These are phyloP conservation scores for Aspergillus uvarum DNA, from an alignment of 2,329 filamentous ascomycete genomes.

Conservation along the genomic window DNA sequence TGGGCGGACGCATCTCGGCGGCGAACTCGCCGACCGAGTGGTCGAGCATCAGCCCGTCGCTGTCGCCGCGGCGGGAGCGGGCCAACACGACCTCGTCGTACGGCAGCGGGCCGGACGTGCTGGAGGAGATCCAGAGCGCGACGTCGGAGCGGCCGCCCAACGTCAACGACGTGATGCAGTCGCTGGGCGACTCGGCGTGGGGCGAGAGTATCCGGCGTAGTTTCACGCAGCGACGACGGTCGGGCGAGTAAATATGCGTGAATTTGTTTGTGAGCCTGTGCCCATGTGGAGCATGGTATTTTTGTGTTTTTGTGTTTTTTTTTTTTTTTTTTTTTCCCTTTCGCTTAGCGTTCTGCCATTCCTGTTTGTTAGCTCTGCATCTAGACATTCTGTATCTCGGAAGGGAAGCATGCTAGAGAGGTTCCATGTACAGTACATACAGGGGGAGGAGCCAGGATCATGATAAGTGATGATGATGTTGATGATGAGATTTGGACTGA, in stretches of 20 bases:
- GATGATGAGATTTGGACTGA: neutral
- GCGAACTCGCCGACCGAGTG: conserved; percentile 44
- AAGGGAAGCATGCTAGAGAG: neutral
- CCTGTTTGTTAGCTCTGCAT: neutral
- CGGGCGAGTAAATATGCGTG: conserved; percentile 12
- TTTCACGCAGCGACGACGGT: conserved; percentile 65
- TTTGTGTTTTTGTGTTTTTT: neutral
- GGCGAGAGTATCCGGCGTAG: conserved; percentile 87
- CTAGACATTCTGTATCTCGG: neutral
- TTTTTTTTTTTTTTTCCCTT: conserved; percentile 13
- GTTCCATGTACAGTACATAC: neutral
- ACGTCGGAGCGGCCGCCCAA: conserved; percentile 51
- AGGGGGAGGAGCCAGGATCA: neutral
- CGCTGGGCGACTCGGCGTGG: conserved; percentile 88
- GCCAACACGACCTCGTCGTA: conserved; percentile 30
- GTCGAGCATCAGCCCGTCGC: conserved; percentile 54
- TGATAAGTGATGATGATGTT: neutral
- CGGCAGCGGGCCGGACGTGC: conserved; percentile 24
- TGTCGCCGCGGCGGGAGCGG: conserved; percentile 33
- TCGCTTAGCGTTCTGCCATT: neutral
- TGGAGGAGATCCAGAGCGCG: conserved; percentile 48
- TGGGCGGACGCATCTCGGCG: conserved; percentile 40
- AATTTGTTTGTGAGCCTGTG: neutral
- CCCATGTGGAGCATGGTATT: neutral
- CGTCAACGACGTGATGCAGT: conserved; percentile 74